A percentile compares a stretch with the other conserved stretches of the same genome.
phyloP scores from a whole-genome alignment of 495 filamentous ascomycete species.

The Penicillium riverlandense region DNA sequence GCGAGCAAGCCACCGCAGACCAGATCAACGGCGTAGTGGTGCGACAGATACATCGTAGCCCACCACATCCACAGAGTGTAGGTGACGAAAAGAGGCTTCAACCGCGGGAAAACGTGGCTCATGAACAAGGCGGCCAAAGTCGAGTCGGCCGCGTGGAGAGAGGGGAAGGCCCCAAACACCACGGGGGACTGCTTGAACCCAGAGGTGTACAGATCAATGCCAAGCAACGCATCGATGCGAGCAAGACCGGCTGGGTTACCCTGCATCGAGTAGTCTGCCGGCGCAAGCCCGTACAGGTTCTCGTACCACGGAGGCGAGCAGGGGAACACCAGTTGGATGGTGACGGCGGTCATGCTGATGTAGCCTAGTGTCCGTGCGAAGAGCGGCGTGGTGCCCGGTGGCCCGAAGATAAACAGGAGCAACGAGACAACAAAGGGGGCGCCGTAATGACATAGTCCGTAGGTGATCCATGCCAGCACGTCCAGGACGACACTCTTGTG shows the following conservation, averaged over 20 bases:
- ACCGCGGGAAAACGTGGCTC: conserved; percentile 76
- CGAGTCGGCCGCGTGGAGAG: conserved; percentile 77
- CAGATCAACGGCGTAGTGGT: conserved; percentile 92
- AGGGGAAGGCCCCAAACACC: conserved; percentile 93
- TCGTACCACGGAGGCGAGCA: conserved; percentile 97
- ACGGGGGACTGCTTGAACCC: conserved; percentile 81
- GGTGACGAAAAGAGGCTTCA: conserved; percentile 65
- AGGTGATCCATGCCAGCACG: conserved; percentile 87
- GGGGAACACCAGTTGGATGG: conserved; percentile 80
- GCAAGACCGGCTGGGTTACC: conserved; percentile 83
- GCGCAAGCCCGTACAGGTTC: conserved; percentile 77
- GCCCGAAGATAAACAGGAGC: conserved; percentile 78
- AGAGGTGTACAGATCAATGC: conserved; percentile 86
- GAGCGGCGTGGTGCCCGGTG: conserved; percentile 75
- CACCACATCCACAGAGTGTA: conserved; percentile 94
- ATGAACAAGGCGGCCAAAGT: conserved; percentile 90
- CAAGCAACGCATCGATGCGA: conserved; percentile 81
- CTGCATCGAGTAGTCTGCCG: conserved; percentile 83
- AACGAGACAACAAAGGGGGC: conserved; percentile 67
- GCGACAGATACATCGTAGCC: conserved; percentile 96
- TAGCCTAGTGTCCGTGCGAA: conserved; percentile 85
- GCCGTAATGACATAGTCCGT: conserved; percentile 82
- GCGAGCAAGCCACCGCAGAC: conserved; percentile 79
- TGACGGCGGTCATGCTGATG: conserved; percentile 80
- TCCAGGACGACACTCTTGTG: conserved; percentile 76